A percentile compares a stretch with the other conserved stretches of the same genome.
These are phyloP conservation scores for Colletotrichum cereale DNA, from an alignment of 2,329 filamentous ascomycete genomes.

Conservation along the genomic window DNA sequence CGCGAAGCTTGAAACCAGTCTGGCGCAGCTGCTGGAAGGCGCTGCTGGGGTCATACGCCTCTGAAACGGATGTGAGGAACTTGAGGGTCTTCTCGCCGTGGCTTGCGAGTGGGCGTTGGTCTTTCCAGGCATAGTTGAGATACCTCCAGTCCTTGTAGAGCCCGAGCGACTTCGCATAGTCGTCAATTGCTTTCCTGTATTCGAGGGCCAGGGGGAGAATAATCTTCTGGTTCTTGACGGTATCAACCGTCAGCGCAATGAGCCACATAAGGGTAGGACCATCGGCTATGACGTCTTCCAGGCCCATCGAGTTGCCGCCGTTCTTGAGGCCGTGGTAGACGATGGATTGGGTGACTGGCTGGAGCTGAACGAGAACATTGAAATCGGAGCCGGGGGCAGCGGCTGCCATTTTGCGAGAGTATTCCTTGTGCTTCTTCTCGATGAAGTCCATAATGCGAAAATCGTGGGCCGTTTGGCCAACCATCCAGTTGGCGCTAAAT, in stretches of 20 bases:
- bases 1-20: constrained; percentile 48
- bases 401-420: constrained; percentile 46
- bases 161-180: constrained; percentile 46
- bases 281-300: constrained; percentile 50
- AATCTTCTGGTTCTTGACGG: constrained; percentile 49
- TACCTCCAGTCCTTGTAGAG: constrained; percentile 53
- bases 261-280: constrained; percentile 54
- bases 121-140: constrained; percentile 58
- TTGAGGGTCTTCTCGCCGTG: constrained; percentile 54
- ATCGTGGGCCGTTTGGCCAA: constrained; percentile 47
- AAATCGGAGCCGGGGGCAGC: constrained; percentile 44
- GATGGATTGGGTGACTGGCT: constrained; percentile 50
- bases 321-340: constrained; percentile 42
- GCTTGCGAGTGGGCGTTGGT: constrained; percentile 53
- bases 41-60: constrained; percentile 50
- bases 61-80: constrained; percentile 46
- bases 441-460: constrained; percentile 48
- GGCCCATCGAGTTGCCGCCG: constrained; percentile 51
- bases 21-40: constrained; percentile 51
- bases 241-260: constrained; percentile 54
- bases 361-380: constrained; percentile 40
- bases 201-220: constrained; percentile 63
- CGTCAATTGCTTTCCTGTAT: constrained; percentile 69
- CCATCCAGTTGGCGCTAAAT: constrained; percentile 49
- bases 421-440: constrained; percentile 47